Percentiles rank a stretch among this genome's conserved stretches.
Conservation (phyloP, 2,329 filamentous ascomycete species). For the Hypoxylon sp. region DNA sequence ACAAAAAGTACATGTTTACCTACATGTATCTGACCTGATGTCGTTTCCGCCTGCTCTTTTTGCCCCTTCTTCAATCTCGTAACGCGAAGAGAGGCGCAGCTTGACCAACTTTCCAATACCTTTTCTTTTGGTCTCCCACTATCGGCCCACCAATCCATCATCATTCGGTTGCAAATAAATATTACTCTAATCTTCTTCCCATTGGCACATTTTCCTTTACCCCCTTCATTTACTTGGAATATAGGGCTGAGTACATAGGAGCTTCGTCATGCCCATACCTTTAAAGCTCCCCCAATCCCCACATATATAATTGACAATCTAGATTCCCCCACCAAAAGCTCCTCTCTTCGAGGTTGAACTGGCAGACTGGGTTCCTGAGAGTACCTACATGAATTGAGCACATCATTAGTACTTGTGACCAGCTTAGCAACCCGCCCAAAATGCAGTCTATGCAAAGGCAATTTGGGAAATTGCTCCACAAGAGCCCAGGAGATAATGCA, state of each 20-base stretch:
- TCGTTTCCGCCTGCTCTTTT: constrained; percentile 23
- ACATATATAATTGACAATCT: constrained; percentile 21
- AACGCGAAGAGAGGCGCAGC: constrained; percentile 16
- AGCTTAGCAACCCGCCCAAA: constrained; percentile 46
- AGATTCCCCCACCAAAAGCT: constrained; percentile 16
- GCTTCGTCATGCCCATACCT: constrained; percentile 23
- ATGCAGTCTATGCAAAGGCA: constrained; percentile 83
- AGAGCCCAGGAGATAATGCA: constrained; percentile 79
- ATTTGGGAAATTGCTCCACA: constrained; percentile 79
- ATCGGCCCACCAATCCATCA: constrained; percentile 6
- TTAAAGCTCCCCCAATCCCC: constrained; percentile 35
- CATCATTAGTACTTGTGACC: constrained; percentile 12
- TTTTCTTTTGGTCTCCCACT: constrained; percentile 16
- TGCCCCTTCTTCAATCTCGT: constrained; percentile 7
- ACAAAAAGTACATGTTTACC: not conserved
- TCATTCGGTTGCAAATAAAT: not conserved
- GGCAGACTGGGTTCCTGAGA: not conserved
- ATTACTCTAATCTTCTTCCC: not conserved
- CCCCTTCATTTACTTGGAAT: constrained; percentile 4
- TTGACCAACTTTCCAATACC: constrained; percentile 13
- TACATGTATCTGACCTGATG: not conserved
- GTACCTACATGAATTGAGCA: not conserved
- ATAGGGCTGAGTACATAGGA: constrained; percentile 8
- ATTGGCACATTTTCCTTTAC: constrained; percentile 2
- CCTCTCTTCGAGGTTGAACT: constrained; percentile 13